Evolutionary conservation across 345 rosid genomes (phyloP).

Genomic region (Schrenkiella parvula): DNA sequence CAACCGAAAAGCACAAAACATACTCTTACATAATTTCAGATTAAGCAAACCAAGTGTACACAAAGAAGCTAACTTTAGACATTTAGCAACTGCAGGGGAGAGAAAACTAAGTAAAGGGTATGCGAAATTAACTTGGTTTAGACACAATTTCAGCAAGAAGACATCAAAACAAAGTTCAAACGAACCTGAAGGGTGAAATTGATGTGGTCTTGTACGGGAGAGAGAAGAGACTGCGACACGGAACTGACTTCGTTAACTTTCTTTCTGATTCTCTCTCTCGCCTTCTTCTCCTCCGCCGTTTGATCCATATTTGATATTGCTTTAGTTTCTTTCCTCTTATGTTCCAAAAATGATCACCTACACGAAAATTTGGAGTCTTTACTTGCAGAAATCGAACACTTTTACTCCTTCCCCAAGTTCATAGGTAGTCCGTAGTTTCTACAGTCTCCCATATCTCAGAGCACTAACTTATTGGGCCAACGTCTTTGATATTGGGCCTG

Average conservation of each 20-base stretch:
- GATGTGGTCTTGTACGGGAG: conserved; percentile 79
- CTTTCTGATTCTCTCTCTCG: conserved; percentile 59
- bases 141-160: not conserved
- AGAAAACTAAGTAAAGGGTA: not conserved
- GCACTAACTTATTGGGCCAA: conserved; percentile 9
- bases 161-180: not conserved
- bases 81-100: not conserved
- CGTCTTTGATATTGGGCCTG: not conserved
- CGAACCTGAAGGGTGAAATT: conserved; percentile 86
- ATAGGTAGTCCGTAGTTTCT: not conserved
- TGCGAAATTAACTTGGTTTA: not conserved
- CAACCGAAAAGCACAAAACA: not conserved
- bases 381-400: not conserved
- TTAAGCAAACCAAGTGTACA: not conserved
- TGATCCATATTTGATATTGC: too few species aligned
- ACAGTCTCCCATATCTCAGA: conserved; percentile 13
- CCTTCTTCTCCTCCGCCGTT: conserved; percentile 54
- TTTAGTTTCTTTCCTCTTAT: conserved; percentile 13
- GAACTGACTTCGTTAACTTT: conserved; percentile 64
- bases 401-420: conserved; percentile 5
- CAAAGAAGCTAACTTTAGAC: not conserved
- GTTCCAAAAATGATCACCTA: not conserved
- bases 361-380: not conserved
- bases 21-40: not conserved
- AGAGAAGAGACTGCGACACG: conserved; percentile 67